Percentiles rank a stretch among this genome's conserved stretches.
Conservation (phyloP, 108 stramenopile genomes). For the Cyclotella cryptica region DNA sequence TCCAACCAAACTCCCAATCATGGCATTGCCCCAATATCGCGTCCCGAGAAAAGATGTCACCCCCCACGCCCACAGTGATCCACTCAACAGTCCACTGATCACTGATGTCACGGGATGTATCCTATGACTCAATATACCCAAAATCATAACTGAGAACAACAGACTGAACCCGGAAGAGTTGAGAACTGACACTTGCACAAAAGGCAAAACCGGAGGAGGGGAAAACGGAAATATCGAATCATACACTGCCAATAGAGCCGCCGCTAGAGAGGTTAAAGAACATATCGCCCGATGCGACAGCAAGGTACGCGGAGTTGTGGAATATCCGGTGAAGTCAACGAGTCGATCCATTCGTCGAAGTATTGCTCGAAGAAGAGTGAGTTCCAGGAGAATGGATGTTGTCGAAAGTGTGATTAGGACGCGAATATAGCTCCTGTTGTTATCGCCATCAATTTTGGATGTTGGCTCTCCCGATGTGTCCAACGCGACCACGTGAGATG, state of each 20-base stretch:
- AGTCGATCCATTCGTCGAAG: slow-evolving; percentile 23
- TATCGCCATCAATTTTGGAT: neutral
- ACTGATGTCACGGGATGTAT: slow-evolving; percentile 53
- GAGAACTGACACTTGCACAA: slow-evolving; percentile 26
- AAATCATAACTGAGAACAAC: slow-evolving; percentile 34
- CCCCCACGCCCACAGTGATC: slow-evolving; percentile 53
- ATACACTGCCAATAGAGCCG: slow-evolving; percentile 52
- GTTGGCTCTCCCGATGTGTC: neutral
- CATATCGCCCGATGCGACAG: slow-evolving; percentile 52
- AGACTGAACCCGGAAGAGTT: slow-evolving; percentile 40
- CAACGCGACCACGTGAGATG: neutral
- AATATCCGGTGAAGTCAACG: slow-evolving; percentile 28
- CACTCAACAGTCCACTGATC: slow-evolving; percentile 49
- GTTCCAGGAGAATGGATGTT: slow-evolving; percentile 42
- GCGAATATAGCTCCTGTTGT: slow-evolving; percentile 25
- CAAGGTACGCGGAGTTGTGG: slow-evolving; percentile 27
- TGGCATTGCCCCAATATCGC: slow-evolving; percentile 56
- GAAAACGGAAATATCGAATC: slow-evolving; percentile 49
- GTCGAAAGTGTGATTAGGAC: slow-evolving; percentile 38
- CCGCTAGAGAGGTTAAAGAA: slow-evolving; percentile 48
- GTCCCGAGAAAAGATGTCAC: slow-evolving; percentile 60
- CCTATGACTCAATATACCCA: slow-evolving; percentile 39
- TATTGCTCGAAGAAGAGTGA: slow-evolving; percentile 20
- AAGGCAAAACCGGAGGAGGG: slow-evolving; percentile 53
- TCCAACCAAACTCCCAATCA: slow-evolving; percentile 18